Evolutionary conservation across 257 asterid genomes (phyloP), one percentile per base, ranked within the genome.

Genomic region (Hygrophila difformis): DNA sequence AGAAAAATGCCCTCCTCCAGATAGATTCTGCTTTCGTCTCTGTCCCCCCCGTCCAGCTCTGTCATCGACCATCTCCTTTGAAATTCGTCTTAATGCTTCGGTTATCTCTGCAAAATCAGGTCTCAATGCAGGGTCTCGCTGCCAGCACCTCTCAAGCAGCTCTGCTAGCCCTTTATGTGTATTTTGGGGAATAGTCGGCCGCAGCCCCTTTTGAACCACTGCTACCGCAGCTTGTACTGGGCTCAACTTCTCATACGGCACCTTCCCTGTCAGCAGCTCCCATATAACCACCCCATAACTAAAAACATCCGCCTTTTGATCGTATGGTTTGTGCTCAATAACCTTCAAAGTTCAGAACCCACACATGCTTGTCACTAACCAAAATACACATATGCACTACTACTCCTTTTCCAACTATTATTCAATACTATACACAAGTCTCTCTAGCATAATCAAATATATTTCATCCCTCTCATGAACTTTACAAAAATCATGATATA

Each of bases 171-270:
- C 63, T 17, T 80, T 74, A 50, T 64, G 82, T 39, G 86, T 73
- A 55, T 68, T 47, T 47, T 75, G 73, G 6, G 93, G 89, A 17
- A 75, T 78, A 13, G 73, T 73, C 14, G 93, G 93, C 19, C 93
- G 66, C 41, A 78, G 73, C 26, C 79, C 86, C 93, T 76, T 74
- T 62, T 79, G 94, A 60, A 83, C 94, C 51, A 83, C 94, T 17
- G 92, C 94, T 14, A 83, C 75, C 5, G 94, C 94, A 8, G 84
- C 92, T 72, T 83, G 94, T 47, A 83, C 41, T n/a, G 94, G 94
- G 44, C 84, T 79, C 22, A 83, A 71, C 65, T 76, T 70, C 56
- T 72, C 92, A 12, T 83, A 79, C 3, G 94, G 94, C 65, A 79
- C 94, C 94, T 83, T 76, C 61, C 94, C 87, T 0, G 92, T 74